These are phyloP conservation scores for Musa beccarii DNA, from an alignment of 176 grass and related monocot species.

Conservation along the genomic window DNA sequence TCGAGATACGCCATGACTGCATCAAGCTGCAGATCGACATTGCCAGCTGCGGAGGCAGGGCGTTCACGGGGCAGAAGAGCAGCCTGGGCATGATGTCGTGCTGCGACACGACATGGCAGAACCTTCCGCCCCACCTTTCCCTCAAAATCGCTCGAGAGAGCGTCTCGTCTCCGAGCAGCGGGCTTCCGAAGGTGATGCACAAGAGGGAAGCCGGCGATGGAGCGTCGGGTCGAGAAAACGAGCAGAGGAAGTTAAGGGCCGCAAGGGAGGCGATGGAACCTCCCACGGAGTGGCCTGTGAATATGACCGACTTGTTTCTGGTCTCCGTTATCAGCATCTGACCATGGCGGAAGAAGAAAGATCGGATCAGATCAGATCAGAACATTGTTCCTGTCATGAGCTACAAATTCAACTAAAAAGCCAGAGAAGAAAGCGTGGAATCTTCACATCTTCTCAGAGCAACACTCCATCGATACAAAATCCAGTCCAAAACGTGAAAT, in stretches of 20 bases:
- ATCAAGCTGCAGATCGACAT: constrained; percentile 14
- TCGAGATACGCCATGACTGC: constrained; percentile 40
- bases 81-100: constrained; percentile 69
- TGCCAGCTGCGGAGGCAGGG: constrained; percentile 21
- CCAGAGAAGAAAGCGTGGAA: too few species aligned
- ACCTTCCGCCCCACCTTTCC: constrained; percentile 64
- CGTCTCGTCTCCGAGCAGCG: constrained; percentile 60
- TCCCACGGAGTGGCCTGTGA: constrained; percentile 80
- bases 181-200: constrained; percentile 75
- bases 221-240: constrained; percentile 25
- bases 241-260: constrained; percentile 67
- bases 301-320: constrained; percentile 63
- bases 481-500: too few species aligned
- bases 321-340: constrained; percentile 64
- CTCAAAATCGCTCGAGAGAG: constrained; percentile 55
- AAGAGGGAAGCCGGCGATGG: constrained; percentile 37
- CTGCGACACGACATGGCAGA: constrained; percentile 73
- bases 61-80: constrained; percentile 59
- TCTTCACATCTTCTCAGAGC: too few species aligned
- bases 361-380: background rate
- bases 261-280: constrained; percentile 54
- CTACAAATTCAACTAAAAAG: too few species aligned
- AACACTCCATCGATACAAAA: too few species aligned
- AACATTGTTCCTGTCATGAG: too few species aligned
- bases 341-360: background rate